Evolutionary conservation across 371 early-diverging fungal species (phyloP).

Genomic region (Gilbertella persicaria): DNA sequence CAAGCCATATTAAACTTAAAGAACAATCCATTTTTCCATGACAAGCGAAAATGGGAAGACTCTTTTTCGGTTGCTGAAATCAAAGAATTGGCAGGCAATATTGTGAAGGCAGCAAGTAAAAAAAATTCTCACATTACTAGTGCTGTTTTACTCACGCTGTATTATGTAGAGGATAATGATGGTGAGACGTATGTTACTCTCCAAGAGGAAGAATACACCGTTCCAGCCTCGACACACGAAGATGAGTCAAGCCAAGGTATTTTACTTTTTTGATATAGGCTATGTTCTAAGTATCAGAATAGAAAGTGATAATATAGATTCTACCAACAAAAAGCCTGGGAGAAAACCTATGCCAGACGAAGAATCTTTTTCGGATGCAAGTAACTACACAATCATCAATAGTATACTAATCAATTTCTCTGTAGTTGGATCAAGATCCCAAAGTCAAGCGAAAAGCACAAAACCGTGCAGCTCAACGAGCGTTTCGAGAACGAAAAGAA

Average conservation of each 20-base stretch:
- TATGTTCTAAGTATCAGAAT: not conserved
- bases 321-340: conserved; percentile 24
- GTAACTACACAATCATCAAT: not conserved
- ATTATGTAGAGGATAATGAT: conserved; percentile 22
- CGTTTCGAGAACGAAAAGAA: conserved; percentile 76
- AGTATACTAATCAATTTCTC: not conserved
- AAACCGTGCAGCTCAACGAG: conserved; percentile 77
- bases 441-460: conserved; percentile 72
- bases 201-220: conserved; percentile 25
- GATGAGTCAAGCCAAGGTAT: conserved; percentile 20
- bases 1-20: conserved; percentile 9
- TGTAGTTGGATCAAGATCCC: conserved; percentile 43
- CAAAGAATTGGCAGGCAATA: conserved; percentile 25
- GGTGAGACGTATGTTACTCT: conserved; percentile 26
- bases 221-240: not conserved
- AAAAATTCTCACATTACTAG: not conserved
- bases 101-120: conserved; percentile 36
- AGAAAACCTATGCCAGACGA: conserved; percentile 38
- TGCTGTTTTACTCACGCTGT: not conserved
- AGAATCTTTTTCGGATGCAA: conserved; percentile 19
- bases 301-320: conserved; percentile 26
- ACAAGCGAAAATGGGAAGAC: conserved; percentile 36
- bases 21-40: conserved; percentile 13
- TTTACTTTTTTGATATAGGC: not conserved
- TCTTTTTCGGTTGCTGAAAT: conserved; percentile 29